These are phyloP conservation scores for Globisporangium mamillatum DNA, from an alignment of 352 stramenopile genomes.

Conservation along the genomic window DNA sequence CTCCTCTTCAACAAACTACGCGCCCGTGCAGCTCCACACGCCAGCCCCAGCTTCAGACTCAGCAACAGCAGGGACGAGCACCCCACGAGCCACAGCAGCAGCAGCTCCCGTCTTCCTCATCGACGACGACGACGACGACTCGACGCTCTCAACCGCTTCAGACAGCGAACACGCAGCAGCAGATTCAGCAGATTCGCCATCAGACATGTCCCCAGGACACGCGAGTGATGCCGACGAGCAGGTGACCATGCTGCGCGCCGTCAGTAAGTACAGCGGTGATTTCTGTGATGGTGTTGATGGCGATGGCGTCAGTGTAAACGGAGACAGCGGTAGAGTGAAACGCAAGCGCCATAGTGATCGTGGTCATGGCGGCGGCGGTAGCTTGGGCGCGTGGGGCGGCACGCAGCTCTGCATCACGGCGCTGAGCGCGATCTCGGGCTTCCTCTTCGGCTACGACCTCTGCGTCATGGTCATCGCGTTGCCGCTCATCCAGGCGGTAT, in stretches of 20 bases:
- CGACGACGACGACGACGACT: neutral
- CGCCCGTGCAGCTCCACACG: constrained; percentile 13
- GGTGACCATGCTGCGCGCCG: neutral
- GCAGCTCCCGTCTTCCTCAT: neutral
- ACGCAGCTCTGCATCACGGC: constrained; percentile 52
- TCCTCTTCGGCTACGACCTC: constrained; percentile 74
- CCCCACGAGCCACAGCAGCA: neutral
- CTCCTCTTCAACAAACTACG: constrained; percentile 1
- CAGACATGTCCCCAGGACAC: neutral
- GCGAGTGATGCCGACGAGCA: neutral
- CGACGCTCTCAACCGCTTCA: neutral
- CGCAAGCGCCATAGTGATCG: neutral
- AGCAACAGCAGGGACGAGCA: neutral
- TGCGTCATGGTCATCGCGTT: constrained; percentile 76
- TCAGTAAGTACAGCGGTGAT: constrained; percentile 1
- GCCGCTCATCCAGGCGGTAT: constrained; percentile 56
- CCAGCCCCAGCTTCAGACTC: neutral
- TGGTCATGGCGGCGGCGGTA: neutral
- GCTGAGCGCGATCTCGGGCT: constrained; percentile 65
- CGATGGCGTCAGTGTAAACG: constrained; percentile 3
- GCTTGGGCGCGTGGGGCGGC: constrained; percentile 3
- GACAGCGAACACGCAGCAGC: constrained; percentile 9
- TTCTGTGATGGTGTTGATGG: neutral
- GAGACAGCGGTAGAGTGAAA: neutral
- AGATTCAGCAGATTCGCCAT: neutral